These are phyloP conservation scores for Colletotrichum theobromicola DNA, from an alignment of 2,329 filamentous ascomycete genomes.

Conservation along the genomic window DNA sequence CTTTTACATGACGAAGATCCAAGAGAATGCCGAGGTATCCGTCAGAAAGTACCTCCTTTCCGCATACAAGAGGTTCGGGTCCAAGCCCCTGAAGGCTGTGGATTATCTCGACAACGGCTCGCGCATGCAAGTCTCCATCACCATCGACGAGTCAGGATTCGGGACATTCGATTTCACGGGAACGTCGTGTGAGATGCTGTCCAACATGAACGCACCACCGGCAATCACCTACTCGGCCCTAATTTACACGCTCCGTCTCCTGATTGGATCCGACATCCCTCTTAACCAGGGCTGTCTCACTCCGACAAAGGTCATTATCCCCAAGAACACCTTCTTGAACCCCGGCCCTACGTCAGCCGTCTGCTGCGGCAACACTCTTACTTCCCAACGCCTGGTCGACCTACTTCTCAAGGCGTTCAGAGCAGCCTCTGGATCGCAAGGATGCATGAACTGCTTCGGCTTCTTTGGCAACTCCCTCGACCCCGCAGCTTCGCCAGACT, in stretches of 20 bases:
- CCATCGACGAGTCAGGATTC: slow-evolving; percentile 76
- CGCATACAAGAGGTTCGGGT: background rate
- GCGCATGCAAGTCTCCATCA: slow-evolving; percentile 76
- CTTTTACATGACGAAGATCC: slow-evolving; percentile 72
- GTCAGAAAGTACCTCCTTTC: background rate
- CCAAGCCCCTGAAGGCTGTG: slow-evolving; percentile 71
- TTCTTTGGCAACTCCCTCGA: background rate
- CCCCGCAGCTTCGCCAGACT: background rate
- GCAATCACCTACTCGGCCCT: slow-evolving; percentile 37
- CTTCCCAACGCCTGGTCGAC: slow-evolving; percentile 51
- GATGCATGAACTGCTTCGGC: slow-evolving; percentile 82
- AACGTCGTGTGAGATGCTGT: slow-evolving; percentile 31
- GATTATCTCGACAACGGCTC: slow-evolving; percentile 91
- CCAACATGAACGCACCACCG: slow-evolving; percentile 33
- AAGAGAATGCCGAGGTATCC: slow-evolving; percentile 64
- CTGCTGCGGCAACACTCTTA: slow-evolving; percentile 36
- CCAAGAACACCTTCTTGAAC: slow-evolving; percentile 54
- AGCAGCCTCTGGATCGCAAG: slow-evolving; percentile 76
- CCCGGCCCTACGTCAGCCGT: slow-evolving; percentile 32
- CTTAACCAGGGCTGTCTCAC: slow-evolving; percentile 63
- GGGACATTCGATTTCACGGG: slow-evolving; percentile 64
- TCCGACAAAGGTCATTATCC: slow-evolving; percentile 77
- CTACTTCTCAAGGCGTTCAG: slow-evolving; percentile 78
- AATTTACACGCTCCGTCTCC: slow-evolving; percentile 35
- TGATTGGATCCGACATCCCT: slow-evolving; percentile 35